Base-by-base conservation (phyloP, 2,329 filamentous ascomycete genomes). In the Cryphonectria radicalis region DNA sequence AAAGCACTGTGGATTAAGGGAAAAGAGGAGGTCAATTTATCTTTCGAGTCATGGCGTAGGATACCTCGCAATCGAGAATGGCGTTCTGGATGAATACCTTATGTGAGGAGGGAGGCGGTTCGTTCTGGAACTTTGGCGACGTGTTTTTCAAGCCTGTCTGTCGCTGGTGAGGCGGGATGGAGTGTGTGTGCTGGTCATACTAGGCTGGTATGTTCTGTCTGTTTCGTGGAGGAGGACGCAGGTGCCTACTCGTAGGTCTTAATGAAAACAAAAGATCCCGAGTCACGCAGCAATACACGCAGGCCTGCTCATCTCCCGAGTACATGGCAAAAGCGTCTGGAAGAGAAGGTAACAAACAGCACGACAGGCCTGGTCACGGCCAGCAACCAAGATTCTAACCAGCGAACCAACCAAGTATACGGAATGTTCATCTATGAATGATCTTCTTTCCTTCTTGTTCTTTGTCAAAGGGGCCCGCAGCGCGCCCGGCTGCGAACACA, bases 1-100 rank as follows among this genome's bases (percentile, higher is more conserved):
- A 65, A 25, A 65, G 40, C 63, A 65, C 14, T 32, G 28, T 32
- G 63, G 40, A 14, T 19, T 14, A 59, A 19, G 14, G 28, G 42
- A 10, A 25, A 37, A 42, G 10, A 19, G 35, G 40, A 32, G 14
- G 3, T 4, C 25, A 59, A 10, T 59, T 65, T 11, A 22, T 10
- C 28, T 32, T 46, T 32, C 28, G 59, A 37, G 35, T 37, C 37
- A 63, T 25, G 64, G 64, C 46, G 22, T 32, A 66, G 64, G 64
- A 53, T 25, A 55, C n/a, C 4, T 22, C 13, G 63, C 43, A 32
- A 53, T n/a, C 19, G 19, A 50, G 19, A 50, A 35, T 37, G 64
- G 64, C 64, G 64, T 66, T 37, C 43, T 66, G 14, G 3, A 32
- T 32, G 32, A 37, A 40, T 53, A 11, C 40, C 32, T 65, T 17